Evolutionary conservation across 2,329 filamentous ascomycete genomes (phyloP), one percentile per base, ranked within the genome.

Genomic region (Fusarium sp.): DNA sequence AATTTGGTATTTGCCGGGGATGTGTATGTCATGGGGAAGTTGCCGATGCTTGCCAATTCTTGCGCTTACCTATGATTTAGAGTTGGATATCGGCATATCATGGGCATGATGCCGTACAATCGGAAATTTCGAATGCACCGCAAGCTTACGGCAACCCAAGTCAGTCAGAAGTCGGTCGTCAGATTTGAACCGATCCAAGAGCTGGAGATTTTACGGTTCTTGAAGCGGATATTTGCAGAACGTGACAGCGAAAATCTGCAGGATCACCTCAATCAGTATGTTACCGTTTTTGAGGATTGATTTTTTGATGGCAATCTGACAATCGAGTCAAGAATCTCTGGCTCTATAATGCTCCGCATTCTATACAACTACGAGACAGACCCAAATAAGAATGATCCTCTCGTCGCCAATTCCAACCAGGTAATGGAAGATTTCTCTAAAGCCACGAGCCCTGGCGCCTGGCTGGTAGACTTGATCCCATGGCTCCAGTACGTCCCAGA

Each of bases 401-500:
- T 67, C 2, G 51, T 67, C 15, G n/a, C 15, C 1, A 67, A 47
- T 48, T 18, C 63, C 0, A 67, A 67, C 16, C 28, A 37, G 1
- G 63, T 67, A 2, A 67, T 67, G 65, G 36, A 63, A 2, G 63
- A 67, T 4, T 67, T 67, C 9, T 67, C 65, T 3, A 15, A 58
- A 1, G 63, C 65, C 5, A 67, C 65, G 0, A 15, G 44, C 2
- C 63, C 63, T 10, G 65, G 65, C 8, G 57, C 58, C 0, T 67
- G 65, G 63, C 16, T 37, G 16, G 63, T 58, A 0, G 65, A 63
- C 18, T n/a, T 67, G 10, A 18, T 63, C 1, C 51, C 63, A 1
- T 58, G 44, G 65, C 57, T 67, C 0, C 31, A 34, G 3, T 10
- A 58, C 0, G 2, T 67, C 2, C 65, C 65, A 0, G 40, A 67